phyloP scores from a whole-genome alignment of 2,329 filamentous ascomycete genomes.

The Pseudodiploospora longispora region DNA sequence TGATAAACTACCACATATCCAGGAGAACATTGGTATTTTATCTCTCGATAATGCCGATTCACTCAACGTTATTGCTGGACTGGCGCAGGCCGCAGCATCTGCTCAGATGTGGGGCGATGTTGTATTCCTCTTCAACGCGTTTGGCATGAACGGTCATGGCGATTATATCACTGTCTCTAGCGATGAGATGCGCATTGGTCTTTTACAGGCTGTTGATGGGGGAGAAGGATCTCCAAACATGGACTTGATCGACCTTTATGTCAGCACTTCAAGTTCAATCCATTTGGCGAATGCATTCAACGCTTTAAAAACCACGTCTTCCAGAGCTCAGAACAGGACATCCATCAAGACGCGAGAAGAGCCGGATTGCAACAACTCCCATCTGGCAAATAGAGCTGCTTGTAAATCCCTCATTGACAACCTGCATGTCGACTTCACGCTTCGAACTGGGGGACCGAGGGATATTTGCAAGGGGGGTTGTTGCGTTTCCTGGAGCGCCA shows the following conservation, averaged over 20 bases:
- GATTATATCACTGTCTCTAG: slow-evolving; percentile 2
- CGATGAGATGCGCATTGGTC: slow-evolving; percentile 2
- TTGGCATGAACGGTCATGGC: slow-evolving; percentile 7
- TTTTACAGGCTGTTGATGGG: slow-evolving; percentile 3
- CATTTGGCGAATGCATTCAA: slow-evolving; percentile 3
- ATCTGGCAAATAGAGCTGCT: background rate
- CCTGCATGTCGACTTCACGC: slow-evolving; percentile 2
- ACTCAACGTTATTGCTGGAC: background rate
- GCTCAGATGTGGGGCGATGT: slow-evolving; percentile 6
- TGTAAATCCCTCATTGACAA: background rate
- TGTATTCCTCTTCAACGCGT: slow-evolving; percentile 4
- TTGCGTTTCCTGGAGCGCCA: slow-evolving; percentile 7
- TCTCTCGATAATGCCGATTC: background rate
- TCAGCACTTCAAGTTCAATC: slow-evolving; percentile 4
- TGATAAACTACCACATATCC: slow-evolving; percentile 4
- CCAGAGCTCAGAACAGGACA: background rate
- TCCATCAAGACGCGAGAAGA: background rate
- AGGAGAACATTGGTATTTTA: slow-evolving; percentile 2
- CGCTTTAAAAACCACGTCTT: background rate
- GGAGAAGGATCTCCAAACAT: background rate
- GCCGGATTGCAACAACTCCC: background rate
- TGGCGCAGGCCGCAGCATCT: slow-evolving; percentile 1
- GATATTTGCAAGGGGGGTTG: slow-evolving; percentile 4
- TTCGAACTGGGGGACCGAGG: slow-evolving; percentile 3
- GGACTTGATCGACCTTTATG: slow-evolving; percentile 4